These are phyloP conservation scores for Mycosphaerella arachidis DNA, from an alignment of 2,329 filamentous ascomycete genomes.

Conservation along the genomic window DNA sequence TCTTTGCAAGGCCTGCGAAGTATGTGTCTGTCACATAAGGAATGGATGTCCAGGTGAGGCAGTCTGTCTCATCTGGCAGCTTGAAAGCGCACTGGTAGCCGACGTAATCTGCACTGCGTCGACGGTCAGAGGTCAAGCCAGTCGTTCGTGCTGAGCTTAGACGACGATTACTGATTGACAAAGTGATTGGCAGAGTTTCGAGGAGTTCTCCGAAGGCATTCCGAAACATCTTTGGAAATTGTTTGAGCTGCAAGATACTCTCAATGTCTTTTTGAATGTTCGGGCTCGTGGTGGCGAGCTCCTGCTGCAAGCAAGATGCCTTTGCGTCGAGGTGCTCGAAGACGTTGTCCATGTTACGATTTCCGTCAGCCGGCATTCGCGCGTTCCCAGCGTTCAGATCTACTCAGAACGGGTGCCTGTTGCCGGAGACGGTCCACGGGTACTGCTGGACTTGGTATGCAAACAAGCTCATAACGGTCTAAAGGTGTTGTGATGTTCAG, in stretches of 20 bases:
- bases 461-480: constrained; percentile 4
- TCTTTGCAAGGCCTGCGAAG: constrained; percentile 7
- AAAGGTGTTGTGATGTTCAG: background rate
- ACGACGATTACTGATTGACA: constrained; percentile 1
- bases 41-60: constrained; percentile 16
- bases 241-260: constrained; percentile 11
- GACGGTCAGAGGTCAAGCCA: constrained; percentile 5
- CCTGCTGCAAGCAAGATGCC: constrained; percentile 10
- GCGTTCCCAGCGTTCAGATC: background rate
- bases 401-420: constrained; percentile 4
- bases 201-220: constrained; percentile 11
- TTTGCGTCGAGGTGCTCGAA: constrained; percentile 19
- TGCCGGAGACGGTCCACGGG: constrained; percentile 1
- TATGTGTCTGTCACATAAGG: constrained; percentile 16
- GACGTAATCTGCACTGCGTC: constrained; percentile 10
- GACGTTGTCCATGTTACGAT: constrained; percentile 8
- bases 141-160: constrained; percentile 2
- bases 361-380: background rate
- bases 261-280: constrained; percentile 7
- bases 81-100: constrained; percentile 13
- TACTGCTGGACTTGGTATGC: constrained; percentile 3
- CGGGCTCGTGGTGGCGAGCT: constrained; percentile 2
- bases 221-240: constrained; percentile 12
- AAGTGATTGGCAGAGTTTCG: constrained; percentile 9
- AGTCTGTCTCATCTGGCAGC: constrained; percentile 4